Conservation (phyloP, 257 asterid genomes). For the Galeopsis tetrahit region DNA sequence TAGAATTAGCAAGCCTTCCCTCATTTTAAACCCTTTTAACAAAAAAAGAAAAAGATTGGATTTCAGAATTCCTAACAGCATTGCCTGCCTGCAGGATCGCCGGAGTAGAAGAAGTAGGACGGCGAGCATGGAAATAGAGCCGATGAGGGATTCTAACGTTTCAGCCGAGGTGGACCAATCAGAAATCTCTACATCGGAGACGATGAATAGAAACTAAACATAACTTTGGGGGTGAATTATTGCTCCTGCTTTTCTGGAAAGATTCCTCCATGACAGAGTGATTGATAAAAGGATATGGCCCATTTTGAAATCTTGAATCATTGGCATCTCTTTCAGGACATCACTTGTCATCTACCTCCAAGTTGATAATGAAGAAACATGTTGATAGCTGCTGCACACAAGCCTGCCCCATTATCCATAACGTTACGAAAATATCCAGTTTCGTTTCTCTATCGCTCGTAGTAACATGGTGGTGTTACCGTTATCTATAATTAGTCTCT, state of each 20-base stretch:
- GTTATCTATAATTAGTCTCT: not conserved
- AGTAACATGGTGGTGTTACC: not conserved
- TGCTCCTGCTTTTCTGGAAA: slow-evolving; percentile 39
- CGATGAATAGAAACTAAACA: slow-evolving; percentile 48
- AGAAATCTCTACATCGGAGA: slow-evolving; percentile 53
- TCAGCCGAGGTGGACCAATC: slow-evolving; percentile 52
- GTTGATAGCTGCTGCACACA: slow-evolving; percentile 44
- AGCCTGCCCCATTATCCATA: slow-evolving; percentile 34
- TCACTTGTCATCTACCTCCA: slow-evolving; percentile 42
- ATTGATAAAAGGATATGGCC: slow-evolving; percentile 36
- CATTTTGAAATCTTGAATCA: slow-evolving; percentile 41
- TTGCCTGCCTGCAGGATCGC: slow-evolving; percentile 61
- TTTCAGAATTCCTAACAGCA: slow-evolving; percentile 2
- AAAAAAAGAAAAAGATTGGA: too few species aligned
- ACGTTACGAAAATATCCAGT: slow-evolving; percentile 34
- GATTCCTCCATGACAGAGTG: slow-evolving; percentile 54
- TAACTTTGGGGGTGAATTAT: slow-evolving; percentile 36
- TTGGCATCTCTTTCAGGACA: slow-evolving; percentile 41
- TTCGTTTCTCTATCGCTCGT: slow-evolving; percentile 4
- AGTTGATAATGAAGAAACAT: slow-evolving; percentile 32
- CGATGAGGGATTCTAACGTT: slow-evolving; percentile 57
- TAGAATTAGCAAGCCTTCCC: not conserved
- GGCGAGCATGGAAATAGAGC: slow-evolving; percentile 72
- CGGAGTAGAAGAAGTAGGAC: slow-evolving; percentile 69
- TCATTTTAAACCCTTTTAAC: too few species aligned